These are phyloP conservation scores for Voacanga thouarsii DNA, from an alignment of 257 asterid genomes.

Conservation along the genomic window DNA sequence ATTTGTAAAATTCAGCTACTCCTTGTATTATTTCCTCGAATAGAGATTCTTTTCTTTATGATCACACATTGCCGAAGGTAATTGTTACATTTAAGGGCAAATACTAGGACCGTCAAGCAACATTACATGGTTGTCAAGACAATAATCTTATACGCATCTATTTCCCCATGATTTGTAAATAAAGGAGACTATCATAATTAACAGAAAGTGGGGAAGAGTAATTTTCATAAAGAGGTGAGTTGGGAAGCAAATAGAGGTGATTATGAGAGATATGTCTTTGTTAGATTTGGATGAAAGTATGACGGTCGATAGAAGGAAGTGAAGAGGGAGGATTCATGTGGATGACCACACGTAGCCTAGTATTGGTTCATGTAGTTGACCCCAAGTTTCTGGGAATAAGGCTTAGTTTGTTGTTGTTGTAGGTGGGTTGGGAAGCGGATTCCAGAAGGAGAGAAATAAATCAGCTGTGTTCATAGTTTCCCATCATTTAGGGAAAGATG, in stretches of 20 bases:
- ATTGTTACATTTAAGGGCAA: neutral
- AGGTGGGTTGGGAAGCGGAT: neutral
- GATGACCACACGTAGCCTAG: no score
- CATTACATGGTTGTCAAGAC: neutral
- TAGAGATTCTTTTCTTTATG: neutral
- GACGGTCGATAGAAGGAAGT: no score
- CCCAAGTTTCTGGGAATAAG: no score
- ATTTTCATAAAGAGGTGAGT: neutral
- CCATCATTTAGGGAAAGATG: neutral
- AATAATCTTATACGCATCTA: neutral
- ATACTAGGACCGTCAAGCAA: neutral
- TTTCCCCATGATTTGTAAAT: no score
- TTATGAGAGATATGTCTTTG: no score
- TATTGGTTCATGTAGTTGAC: no score
- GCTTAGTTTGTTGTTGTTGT: no score
- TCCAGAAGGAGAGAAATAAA: neutral
- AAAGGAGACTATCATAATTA: no score
- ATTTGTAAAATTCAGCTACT: neutral
- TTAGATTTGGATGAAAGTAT: no score
- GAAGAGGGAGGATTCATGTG: no score
- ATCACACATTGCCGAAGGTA: neutral
- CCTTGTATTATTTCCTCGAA: no score
- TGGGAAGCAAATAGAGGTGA: no score
- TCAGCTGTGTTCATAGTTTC: neutral
- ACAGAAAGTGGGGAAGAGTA: neutral